phyloP scores from a whole-genome alignment of 169 alveolate species.

The Amoebophrya sp. region DNA sequence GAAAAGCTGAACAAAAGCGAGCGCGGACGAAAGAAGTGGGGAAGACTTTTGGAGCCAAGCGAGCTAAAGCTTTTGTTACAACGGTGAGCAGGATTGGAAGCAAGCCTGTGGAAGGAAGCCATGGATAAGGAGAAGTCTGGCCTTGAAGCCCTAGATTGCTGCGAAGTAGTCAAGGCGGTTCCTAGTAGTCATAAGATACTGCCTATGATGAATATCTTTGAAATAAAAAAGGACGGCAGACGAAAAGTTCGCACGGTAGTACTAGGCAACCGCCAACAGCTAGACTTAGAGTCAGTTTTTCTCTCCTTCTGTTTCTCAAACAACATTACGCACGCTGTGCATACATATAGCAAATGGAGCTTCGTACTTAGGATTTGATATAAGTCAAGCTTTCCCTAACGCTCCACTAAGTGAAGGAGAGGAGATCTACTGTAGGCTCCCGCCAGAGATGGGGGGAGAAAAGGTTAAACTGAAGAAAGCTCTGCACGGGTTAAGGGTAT shows the following conservation, averaged over 20 bases:
- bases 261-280: background rate
- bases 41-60: background rate
- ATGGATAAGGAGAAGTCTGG: background rate
- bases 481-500: background rate
- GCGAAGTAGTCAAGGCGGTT: background rate
- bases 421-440: background rate
- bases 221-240: background rate
- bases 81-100: background rate
- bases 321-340: background rate
- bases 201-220: background rate
- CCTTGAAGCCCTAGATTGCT: background rate
- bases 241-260: background rate
- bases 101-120: background rate
- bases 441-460: background rate
- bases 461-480: background rate
- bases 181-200: background rate
- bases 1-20: background rate
- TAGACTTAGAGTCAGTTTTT: background rate
- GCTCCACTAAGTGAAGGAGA: background rate
- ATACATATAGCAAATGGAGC: background rate
- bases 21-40: background rate
- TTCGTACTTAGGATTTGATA: background rate
- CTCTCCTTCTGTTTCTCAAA: background rate
- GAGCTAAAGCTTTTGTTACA: background rate
- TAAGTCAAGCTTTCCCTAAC: background rate